These are phyloP conservation scores for Cyclocybe aegerita DNA, from an alignment of 768 basidiomycete species.

Conservation along the genomic window DNA sequence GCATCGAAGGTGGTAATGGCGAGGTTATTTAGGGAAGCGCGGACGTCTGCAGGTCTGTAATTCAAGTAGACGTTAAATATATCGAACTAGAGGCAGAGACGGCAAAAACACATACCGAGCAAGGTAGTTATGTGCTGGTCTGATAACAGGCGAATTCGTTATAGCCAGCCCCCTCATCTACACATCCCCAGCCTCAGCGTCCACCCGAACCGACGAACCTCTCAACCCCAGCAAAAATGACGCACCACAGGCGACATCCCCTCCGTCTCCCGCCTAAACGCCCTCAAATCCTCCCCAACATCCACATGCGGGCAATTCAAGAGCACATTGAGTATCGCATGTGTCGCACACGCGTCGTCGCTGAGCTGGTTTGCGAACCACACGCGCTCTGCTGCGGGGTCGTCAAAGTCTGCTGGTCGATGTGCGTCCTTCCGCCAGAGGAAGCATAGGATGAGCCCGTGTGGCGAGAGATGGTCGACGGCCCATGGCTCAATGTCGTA, in stretches of 20 bases:
- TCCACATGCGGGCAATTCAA: conserved; percentile 55
- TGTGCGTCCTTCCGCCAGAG: conserved; percentile 52
- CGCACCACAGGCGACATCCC: conserved; percentile 59
- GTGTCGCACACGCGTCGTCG: conserved; percentile 65
- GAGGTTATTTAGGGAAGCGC: conserved; percentile 47
- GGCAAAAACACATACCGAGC: conserved; percentile 44
- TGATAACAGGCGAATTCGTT: conserved; percentile 53
- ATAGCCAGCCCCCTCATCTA: conserved; percentile 68
- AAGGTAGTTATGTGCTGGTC: conserved; percentile 56
- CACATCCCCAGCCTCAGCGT: background rate
- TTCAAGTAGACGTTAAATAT: background rate
- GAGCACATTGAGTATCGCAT: conserved; percentile 59
- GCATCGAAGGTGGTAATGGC: conserved; percentile 44
- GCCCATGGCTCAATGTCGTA: conserved; percentile 67
- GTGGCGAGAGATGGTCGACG: conserved; percentile 55
- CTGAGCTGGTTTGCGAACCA: conserved; percentile 74
- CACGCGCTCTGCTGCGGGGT: conserved; percentile 53
- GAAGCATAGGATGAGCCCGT: conserved; percentile 65
- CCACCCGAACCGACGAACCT: background rate
- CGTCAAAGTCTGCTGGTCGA: conserved; percentile 44
- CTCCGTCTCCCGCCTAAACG: conserved; percentile 50
- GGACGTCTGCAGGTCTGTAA: conserved; percentile 55
- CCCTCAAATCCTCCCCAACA: conserved; percentile 42
- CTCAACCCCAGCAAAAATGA: conserved; percentile 8
- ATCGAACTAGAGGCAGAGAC: background rate